phyloP scores from a whole-genome alignment of 768 basidiomycete species.

The Pleurotus sapidus region DNA sequence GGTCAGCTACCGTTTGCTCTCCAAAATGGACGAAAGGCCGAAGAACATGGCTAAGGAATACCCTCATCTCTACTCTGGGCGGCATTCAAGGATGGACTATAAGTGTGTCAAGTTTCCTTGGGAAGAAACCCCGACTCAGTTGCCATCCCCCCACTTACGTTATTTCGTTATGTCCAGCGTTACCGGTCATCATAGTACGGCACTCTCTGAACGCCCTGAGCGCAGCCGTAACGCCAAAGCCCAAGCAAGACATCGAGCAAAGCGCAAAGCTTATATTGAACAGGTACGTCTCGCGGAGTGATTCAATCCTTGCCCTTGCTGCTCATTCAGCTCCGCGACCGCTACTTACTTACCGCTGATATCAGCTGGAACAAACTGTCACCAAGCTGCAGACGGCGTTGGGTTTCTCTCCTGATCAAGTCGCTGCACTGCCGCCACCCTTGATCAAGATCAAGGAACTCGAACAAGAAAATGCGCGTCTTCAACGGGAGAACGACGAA shows the following conservation, averaged over 20 bases:
- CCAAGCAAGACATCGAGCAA: slow-evolving; percentile 87
- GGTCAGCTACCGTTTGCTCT: slow-evolving; percentile 9
- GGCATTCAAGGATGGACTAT: slow-evolving; percentile 15
- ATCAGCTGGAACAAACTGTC: slow-evolving; percentile 80
- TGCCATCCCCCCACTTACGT: slow-evolving; percentile 48
- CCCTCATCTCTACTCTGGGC: slow-evolving; percentile 20
- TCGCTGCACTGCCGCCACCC: slow-evolving; percentile 69
- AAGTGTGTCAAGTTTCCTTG: slow-evolving; percentile 30
- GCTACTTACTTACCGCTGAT: slow-evolving; percentile 1
- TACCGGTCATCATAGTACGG: slow-evolving; percentile 39
- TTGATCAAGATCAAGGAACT: slow-evolving; percentile 77
- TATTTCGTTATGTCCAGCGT: slow-evolving; percentile 55
- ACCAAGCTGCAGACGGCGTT: slow-evolving; percentile 79
- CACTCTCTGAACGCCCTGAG: slow-evolving; percentile 66
- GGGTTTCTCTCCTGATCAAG: slow-evolving; percentile 72
- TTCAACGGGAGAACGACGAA: slow-evolving; percentile 73
- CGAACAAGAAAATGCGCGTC: slow-evolving; percentile 72
- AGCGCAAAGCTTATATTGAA: slow-evolving; percentile 91
- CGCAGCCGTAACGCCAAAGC: slow-evolving; percentile 86
- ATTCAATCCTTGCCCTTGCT: neutral
- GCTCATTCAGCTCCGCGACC: slow-evolving; percentile 6
- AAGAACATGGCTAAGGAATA: neutral
- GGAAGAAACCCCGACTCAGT: slow-evolving; percentile 46
- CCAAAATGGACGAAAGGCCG: slow-evolving; percentile 4
- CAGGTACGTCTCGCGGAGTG: slow-evolving; percentile 47